Evolutionary conservation across 2,329 filamentous ascomycete species (phyloP), one percentile per base, ranked within the genome.

Genomic region (Akanthomyces muscarius): DNA sequence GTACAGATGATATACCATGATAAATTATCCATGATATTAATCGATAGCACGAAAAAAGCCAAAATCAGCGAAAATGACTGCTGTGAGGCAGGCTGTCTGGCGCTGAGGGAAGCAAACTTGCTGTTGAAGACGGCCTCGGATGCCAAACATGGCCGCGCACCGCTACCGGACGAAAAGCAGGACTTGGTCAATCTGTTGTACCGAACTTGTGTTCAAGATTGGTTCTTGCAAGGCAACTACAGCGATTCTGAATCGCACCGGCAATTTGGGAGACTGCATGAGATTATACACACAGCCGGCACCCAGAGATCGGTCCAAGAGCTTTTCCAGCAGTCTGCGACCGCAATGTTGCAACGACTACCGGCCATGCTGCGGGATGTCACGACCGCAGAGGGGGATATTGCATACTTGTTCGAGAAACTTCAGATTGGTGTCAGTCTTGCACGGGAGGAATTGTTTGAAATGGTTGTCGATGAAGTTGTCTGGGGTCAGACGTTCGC

Each of bases 401-500:
- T 55, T 44, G 36, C 25, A 5, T 1, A 33, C 42, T 10, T 57
- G 4, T 57, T 57, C 16, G 54, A 57, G 16, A n/a, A 13, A 5
- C 54, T 57, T 6, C 54, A 57, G n/a, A 18, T 47, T 18, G 42
- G 28, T 36, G 54, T 57, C 25, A 57, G 18, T 13, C 8, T 14
- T 2, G 42, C 54, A 6, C 41, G 54, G 21, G 41, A 41, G 4
- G 54, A 57, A 23, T 18, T 57, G 25, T 57, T 57, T 10, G 54
- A 36, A 13, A 57, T 57, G 54, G 54, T 57, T 11, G 41, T 57
- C 11, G 54, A 57, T 25, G 54, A 57, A 10, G 42, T 57, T 18
- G 21, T 57, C n/a, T 57, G 54, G 54, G 54, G 54, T 3, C 54
- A 57, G 41, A 57, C 54, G 5, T 57, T 57, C 23, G 54, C 54